A percentile compares a stretch with the other conserved stretches of the same genome.
phyloP scores from a whole-genome alignment of 1,284 basidiomycete genomes.

The Ganoderma lingzhi region DNA sequence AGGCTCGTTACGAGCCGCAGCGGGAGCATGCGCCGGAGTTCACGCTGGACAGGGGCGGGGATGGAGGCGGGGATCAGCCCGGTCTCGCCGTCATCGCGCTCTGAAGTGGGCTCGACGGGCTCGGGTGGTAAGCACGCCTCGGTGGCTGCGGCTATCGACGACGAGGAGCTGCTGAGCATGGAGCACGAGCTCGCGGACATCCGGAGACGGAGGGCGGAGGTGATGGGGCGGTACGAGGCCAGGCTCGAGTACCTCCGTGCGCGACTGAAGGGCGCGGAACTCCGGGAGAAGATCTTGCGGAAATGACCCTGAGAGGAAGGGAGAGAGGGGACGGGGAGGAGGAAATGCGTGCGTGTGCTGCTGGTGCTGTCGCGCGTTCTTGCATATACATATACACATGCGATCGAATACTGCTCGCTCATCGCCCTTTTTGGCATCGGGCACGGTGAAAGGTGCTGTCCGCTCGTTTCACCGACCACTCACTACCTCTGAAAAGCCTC shows the following conservation, averaged over 20 bases:
- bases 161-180: conserved; percentile 44
- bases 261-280: conserved; percentile 75
- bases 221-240: conserved; percentile 68
- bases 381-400: conserved; percentile 3
- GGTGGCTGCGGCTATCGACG: conserved; percentile 23
- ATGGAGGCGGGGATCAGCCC: conserved; percentile 19
- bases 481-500: conserved; percentile 16
- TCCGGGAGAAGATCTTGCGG: conserved; percentile 72
- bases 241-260: conserved; percentile 75
- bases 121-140: conserved; percentile 17
- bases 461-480: conserved; percentile 24
- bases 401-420: background rate
- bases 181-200: conserved; percentile 70
- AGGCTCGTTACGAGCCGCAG: conserved; percentile 15
- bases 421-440: conserved; percentile 4
- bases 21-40: conserved; percentile 23
- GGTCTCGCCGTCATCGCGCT: conserved; percentile 28
- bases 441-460: conserved; percentile 28
- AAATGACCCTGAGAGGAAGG: conserved; percentile 32
- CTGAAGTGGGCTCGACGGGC: conserved; percentile 28
- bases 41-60: conserved; percentile 24
- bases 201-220: conserved; percentile 65
- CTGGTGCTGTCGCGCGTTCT: conserved; percentile 15
- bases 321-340: too few species aligned
- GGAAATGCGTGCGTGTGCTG: conserved; percentile 12